These are phyloP conservation scores for Paralagenidium karlingii DNA, from an alignment of 352 stramenopile species.

Conservation along the genomic window DNA sequence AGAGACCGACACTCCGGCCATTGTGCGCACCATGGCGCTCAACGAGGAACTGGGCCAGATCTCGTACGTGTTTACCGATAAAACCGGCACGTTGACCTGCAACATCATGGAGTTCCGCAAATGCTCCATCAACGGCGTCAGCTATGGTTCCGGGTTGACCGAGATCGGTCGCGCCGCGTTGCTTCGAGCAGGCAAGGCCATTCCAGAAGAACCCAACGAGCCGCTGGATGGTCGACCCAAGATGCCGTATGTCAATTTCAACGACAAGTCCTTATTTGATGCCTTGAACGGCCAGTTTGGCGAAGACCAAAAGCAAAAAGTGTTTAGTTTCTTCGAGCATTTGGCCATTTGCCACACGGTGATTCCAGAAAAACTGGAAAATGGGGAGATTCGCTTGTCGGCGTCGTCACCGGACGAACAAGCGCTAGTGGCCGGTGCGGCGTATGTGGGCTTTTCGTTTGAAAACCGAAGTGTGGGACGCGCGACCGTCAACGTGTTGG, in stretches of 20 bases:
- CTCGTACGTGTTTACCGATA: slow-evolving; percentile 84
- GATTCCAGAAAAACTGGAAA: slow-evolving; percentile 58
- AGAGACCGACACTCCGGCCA: slow-evolving; percentile 83
- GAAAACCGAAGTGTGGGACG: slow-evolving; percentile 37
- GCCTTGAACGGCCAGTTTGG: slow-evolving; percentile 24
- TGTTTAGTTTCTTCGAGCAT: slow-evolving; percentile 74
- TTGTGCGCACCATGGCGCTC: slow-evolving; percentile 77
- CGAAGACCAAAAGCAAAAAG: slow-evolving; percentile 26
- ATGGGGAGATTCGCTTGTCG: slow-evolving; percentile 43
- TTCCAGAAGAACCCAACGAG: slow-evolving; percentile 47
- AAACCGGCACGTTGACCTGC: slow-evolving; percentile 88
- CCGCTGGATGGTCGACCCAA: slow-evolving; percentile 22
- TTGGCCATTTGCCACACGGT: slow-evolving; percentile 78
- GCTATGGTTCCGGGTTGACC: slow-evolving; percentile 82
- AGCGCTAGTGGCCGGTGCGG: slow-evolving; percentile 59
- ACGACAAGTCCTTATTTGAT: slow-evolving; percentile 50
- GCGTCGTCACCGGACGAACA: slow-evolving; percentile 81
- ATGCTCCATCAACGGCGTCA: slow-evolving; percentile 84
- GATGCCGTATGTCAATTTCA: slow-evolving; percentile 73
- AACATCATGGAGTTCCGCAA: slow-evolving; percentile 94
- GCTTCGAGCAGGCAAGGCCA: slow-evolving; percentile 37
- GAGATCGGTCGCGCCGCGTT: slow-evolving; percentile 64
- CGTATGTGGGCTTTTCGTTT: slow-evolving; percentile 62
- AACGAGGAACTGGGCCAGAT: slow-evolving; percentile 89
- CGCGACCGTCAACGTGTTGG: slow-evolving; percentile 29